Base-by-base conservation (phyloP, 768 basidiomycete species). In the Boletus rubescentipes region DNA sequence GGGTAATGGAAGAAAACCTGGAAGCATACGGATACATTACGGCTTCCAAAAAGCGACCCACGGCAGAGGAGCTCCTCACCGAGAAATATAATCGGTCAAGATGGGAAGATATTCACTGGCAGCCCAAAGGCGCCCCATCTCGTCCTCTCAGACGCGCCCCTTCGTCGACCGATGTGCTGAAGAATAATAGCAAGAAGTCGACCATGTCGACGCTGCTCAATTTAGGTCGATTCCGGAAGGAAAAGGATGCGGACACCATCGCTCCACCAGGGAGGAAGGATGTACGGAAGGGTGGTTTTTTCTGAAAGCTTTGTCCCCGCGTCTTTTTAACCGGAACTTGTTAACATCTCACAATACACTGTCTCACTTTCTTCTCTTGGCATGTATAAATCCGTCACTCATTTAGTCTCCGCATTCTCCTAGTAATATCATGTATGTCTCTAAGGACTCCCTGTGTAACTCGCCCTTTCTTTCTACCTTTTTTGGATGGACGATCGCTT, bases 131-230 rank as follows among this genome's bases (percentile, higher is more conserved):
- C 14, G 12, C 4, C 10, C 39, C 53, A 2, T 18, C 45, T 30
- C 61, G 34, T 9, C 16, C 51, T 16, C 57, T 59, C 52, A 58
- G 48, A 41, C 54, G 26, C 14, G 47, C 31, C 8, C 55, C 57
- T 18, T 31, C 32, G 38, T 44, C 55, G 1, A 58, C 23, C 12
- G 23, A 65, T 9, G n/a, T 37, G n/a, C 51, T 54, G 32, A 58
- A n/a, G 51, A 42, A 29, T 14, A 40, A 32, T 5, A 18, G 54
- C 39, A 54, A 46, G 15, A 43, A 37, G 39, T 63, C 61, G 4
- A 30, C 54, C 3, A 39, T 57, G 15, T 36, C 43, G 1, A 46
- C 59, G 9, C n/a, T 68, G 14, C 41, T 62, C 16, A 49, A 53
- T 20, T 31, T 37, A 5, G 50, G 57, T 8, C 53, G 37, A 37